Evolutionary conservation across 106 monocot species (phyloP).

Genomic region (Acorus calamus): DNA sequence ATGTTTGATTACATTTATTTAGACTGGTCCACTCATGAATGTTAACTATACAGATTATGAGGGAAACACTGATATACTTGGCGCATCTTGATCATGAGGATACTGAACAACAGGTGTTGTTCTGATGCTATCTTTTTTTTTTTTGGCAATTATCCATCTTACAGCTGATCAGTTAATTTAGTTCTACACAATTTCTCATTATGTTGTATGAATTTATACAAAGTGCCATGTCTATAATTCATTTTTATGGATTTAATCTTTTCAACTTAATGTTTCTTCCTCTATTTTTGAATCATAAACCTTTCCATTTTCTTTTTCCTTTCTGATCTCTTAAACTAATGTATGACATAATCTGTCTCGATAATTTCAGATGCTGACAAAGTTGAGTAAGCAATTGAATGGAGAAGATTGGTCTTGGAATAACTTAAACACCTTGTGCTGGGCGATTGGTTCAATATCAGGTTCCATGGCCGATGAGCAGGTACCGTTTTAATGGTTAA

Average conservation of each 20-base stretch:
- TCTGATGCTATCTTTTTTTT: not conserved
- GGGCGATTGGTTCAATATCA: slow-evolving; percentile 99
- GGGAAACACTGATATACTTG: slow-evolving; percentile 95
- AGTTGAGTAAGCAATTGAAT: slow-evolving; percentile 76
- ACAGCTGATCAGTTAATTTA: slow-evolving; percentile 5
- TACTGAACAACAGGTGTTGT: slow-evolving; percentile 88
- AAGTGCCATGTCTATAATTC: too few species aligned
- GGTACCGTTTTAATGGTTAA: slow-evolving; percentile 23
- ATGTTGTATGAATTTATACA: too few species aligned
- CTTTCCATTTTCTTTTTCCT: too few species aligned
- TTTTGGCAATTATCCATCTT: slow-evolving; percentile 8
- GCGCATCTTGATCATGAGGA: slow-evolving; percentile 95
- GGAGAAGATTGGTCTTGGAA: slow-evolving; percentile 98
- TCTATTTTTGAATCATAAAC: too few species aligned
- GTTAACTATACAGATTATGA: slow-evolving; percentile 67
- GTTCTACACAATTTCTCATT: not conserved
- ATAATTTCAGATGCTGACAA: slow-evolving; percentile 75
- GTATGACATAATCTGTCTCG: not conserved
- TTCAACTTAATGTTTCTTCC: too few species aligned
- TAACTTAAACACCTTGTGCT: slow-evolving; percentile 90
- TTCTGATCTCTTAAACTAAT: too few species aligned
- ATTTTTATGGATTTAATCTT: too few species aligned
- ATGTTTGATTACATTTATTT: too few species aligned
- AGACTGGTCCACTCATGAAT: too few species aligned
- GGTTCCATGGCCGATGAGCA: slow-evolving; percentile 97